These are phyloP conservation scores for Diaporthe velutina DNA, from an alignment of 2,329 filamentous ascomycete genomes.

Conservation along the genomic window DNA sequence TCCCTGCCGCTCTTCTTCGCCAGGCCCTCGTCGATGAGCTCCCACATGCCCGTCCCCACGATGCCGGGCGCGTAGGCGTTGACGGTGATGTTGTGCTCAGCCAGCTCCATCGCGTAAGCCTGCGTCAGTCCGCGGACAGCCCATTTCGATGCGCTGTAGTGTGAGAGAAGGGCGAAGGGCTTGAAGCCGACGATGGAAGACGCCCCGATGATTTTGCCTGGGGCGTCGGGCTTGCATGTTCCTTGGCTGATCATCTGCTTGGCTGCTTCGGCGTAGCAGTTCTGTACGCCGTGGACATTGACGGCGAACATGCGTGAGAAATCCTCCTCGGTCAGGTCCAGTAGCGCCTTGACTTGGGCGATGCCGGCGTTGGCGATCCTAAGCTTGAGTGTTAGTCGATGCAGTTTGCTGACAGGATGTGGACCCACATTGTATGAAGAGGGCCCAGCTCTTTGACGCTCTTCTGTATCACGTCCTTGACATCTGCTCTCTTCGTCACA, in stretches of 20 bases:
- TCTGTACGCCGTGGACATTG: conserved; percentile 75
- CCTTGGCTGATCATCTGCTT: conserved; percentile 75
- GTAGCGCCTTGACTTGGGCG: conserved; percentile 66
- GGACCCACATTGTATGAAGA: conserved; percentile 47
- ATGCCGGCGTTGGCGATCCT: conserved; percentile 74
- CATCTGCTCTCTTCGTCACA: conserved; percentile 68
- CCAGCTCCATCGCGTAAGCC: conserved; percentile 76
- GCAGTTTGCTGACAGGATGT: accelerated
- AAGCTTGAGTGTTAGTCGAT: background rate
- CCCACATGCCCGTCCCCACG: conserved; percentile 77
- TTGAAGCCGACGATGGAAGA: conserved; percentile 71
- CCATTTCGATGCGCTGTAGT: conserved; percentile 76
- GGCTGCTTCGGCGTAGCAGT: conserved; percentile 74
- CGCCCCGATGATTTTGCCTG: conserved; percentile 65
- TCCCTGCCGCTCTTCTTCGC: conserved; percentile 65
- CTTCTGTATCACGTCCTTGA: conserved; percentile 62
- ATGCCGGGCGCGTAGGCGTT: conserved; percentile 78
- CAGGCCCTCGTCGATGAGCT: conserved; percentile 73
- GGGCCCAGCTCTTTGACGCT: conserved; percentile 67
- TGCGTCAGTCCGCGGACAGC: conserved; percentile 77
- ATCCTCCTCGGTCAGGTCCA: conserved; percentile 70
- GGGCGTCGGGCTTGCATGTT: conserved; percentile 47
- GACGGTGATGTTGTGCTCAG: conserved; percentile 72
- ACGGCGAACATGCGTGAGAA: conserved; percentile 71
- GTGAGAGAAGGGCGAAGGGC: conserved; percentile 68